Evolutionary conservation across 306 rosid genomes (phyloP), one percentile per base, ranked within the genome.

Genomic region (Trifolium pratense): DNA sequence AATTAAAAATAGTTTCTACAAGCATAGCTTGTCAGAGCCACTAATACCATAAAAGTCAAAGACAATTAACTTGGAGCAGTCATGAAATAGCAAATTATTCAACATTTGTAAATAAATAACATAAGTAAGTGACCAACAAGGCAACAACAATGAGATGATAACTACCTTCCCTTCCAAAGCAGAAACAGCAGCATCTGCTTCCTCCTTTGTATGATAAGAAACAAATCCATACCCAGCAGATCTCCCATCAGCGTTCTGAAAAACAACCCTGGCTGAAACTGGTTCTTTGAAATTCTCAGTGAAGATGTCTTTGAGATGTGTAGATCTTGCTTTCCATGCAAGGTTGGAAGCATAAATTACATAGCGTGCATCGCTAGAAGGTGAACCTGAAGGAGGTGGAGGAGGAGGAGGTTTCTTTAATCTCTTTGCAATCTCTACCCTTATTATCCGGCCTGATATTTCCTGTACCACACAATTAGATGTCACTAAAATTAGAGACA

Each of bases 171-270:
- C 98, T 58, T 89, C 86, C 84, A 93, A 63, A 37, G 90, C 62
- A 70, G 96, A 76, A 78, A 93, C 68, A 58, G 94, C 98, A 71
- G 85, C 86, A 58, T 85, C 91, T 29, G 92, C 97, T 73, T 93
- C 98, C 79, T 93, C 96, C 76, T 59, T 70, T 13, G 92, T 89
- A 42, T 67, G 71, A 68, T 88, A 93, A 84, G 94, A 89, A 76
- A 89, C 91, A 81, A 89, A 93, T 51, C 94, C 98, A 77, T 89
- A 91, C 21, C 98, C 96, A 32, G 89, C 75, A 72, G 96, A 85
- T 75, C 75, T 90, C 71, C 95, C 92, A 36, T 75, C 25, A 75
- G 89, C 84, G 18, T 78, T 83, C 23, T 88, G 91, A 52, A 91
- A 89, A 81, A 94, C 96, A 79, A 94, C 90, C 76, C 95, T 88